phyloP scores from a whole-genome alignment of 176 grass and related monocot species.

The Typha latifolia region DNA sequence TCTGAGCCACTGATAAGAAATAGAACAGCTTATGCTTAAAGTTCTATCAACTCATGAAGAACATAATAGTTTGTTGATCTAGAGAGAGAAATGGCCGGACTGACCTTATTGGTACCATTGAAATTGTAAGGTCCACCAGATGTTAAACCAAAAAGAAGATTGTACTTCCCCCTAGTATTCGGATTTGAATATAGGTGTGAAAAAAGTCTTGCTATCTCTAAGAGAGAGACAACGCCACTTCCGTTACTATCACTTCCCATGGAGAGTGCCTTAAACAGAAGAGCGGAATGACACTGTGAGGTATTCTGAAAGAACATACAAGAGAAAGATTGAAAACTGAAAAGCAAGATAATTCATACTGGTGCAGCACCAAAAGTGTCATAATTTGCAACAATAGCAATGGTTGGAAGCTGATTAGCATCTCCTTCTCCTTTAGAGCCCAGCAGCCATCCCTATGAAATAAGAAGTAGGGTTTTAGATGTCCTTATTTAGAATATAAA shows the following conservation, averaged over 20 bases:
- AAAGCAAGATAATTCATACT: conserved; percentile 36
- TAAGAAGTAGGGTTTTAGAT: background rate
- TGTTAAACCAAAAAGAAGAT: conserved; percentile 96
- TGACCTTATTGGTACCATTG: conserved; percentile 89
- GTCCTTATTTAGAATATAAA: background rate
- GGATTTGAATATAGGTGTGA: conserved; percentile 82
- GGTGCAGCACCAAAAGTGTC: conserved; percentile 96
- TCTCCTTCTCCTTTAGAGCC: conserved; percentile 82
- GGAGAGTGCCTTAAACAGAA: conserved; percentile 57
- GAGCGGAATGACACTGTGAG: conserved; percentile 10
- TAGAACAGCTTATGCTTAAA: too few species aligned
- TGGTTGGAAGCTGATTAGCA: conserved; percentile 81
- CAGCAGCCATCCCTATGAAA: conserved; percentile 83
- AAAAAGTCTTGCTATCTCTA: conserved; percentile 93
- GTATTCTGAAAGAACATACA: conserved; percentile 16
- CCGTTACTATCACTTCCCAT: conserved; percentile 93
- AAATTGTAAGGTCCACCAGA: conserved; percentile 98
- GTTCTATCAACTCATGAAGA: background rate
- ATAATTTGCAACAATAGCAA: conserved; percentile 96
- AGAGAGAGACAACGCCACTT: conserved; percentile 82
- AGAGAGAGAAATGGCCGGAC: background rate
- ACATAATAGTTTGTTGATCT: background rate
- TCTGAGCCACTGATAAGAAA: conserved; percentile 84
- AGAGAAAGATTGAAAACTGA: conserved; percentile 3
- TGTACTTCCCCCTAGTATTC: conserved; percentile 88